Base-by-base conservation (phyloP, 345 rosid genomes). In the Citrus trifoliata region DNA sequence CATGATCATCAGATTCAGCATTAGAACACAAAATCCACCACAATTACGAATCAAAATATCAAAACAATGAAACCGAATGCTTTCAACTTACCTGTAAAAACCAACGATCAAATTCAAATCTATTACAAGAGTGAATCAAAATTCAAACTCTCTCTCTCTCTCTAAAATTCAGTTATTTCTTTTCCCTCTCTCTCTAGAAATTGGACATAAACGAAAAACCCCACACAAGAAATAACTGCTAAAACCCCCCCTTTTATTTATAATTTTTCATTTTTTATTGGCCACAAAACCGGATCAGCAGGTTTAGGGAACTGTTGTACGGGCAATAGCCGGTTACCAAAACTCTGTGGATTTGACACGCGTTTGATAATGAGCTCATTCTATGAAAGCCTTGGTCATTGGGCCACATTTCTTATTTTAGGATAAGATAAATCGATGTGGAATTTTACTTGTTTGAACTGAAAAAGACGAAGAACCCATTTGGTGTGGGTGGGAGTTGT, bases 221-320 rank as follows among this genome's bases (percentile, higher is more conserved):
- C 70, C 10, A 19, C 8, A 22, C 48, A 75, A 32, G 16, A 64
- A 65, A 21, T 65, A 55, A 70, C 84, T 30, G 81, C 92, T 86
- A 83, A 92, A 93, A 88, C 96, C 97, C 85, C 88, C 67, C 82
- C 2, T 67, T 79, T 58, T 71, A 32, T 58, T 73, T 48, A 75
- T 70, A 37, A 10, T 64, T 42, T 16, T 27, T 38, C 18, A 10
- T 73, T 74, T 62, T 61, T 46, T 64, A 64, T 48, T 75, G 76
- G 80, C 91, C 88, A 85, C 85, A 78, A 68, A 83, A 90, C 91
- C 68, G 83, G 86, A 77, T 9, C 55, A 73, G 66, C 83, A 77
- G 61, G 90, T 82, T 28, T 70, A 71, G 28, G 10, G 55, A 53
- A 53, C 28, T 46, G 28, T 42, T 64, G 76, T 67, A 82, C 90